Evolutionary conservation across 2,329 filamentous ascomycete species (phyloP).

Genomic region (Podosphaera fusca): DNA sequence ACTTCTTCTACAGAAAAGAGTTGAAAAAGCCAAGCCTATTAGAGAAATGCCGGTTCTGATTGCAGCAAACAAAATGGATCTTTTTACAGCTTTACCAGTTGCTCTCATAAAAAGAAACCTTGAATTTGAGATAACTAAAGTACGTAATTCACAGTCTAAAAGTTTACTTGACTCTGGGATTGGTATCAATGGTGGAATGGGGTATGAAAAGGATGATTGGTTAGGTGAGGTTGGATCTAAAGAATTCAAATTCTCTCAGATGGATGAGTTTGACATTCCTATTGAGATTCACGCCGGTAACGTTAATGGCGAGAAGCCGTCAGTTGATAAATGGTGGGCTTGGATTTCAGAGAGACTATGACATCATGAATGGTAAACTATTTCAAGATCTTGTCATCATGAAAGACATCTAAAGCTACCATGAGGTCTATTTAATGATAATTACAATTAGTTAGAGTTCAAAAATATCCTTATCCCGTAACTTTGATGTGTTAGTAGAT

Average conservation of each 20-base stretch:
- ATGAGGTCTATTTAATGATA: no score
- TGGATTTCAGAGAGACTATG: constrained; percentile 67
- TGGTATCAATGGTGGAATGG: constrained; percentile 33
- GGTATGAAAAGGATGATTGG: constrained; percentile 60
- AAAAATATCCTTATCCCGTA: no score
- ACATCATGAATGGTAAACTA: background rate
- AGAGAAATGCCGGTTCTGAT: constrained; percentile 51
- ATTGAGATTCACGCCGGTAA: constrained; percentile 61
- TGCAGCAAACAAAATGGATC: constrained; percentile 83
- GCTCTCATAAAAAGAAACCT: constrained; percentile 50
- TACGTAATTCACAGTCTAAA: constrained; percentile 55
- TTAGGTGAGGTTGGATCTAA: constrained; percentile 60
- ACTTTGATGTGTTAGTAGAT: no score
- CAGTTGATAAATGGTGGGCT: constrained; percentile 65
- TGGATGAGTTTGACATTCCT: constrained; percentile 62
- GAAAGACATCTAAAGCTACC: no score
- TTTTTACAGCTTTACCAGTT: constrained; percentile 77
- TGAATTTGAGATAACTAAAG: constrained; percentile 58
- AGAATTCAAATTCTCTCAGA: constrained; percentile 56
- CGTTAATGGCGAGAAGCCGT: constrained; percentile 39
- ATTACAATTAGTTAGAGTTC: no score
- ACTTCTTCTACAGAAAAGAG: constrained; percentile 56
- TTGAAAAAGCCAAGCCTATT: constrained; percentile 28
- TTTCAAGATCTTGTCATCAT: no score
- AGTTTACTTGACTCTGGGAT: constrained; percentile 64